Evolutionary conservation across 2,329 filamentous ascomycete genomes (phyloP).

Genomic region (Colletotrichum chlorophyti): DNA sequence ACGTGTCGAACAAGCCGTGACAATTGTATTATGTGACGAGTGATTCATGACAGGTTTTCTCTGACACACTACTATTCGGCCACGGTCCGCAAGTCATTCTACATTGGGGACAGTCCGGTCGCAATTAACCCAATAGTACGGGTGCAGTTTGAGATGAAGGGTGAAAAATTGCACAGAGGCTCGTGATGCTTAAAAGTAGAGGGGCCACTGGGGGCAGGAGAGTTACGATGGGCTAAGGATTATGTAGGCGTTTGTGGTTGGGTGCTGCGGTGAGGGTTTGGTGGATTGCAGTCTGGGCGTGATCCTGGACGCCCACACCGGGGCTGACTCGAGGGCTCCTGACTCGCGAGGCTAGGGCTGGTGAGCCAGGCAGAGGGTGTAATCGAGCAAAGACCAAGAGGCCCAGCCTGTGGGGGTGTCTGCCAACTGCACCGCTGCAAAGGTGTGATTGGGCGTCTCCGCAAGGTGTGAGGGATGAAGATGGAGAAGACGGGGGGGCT

Average conservation of each 20-base stretch:
- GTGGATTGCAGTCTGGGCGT: conserved; percentile 9
- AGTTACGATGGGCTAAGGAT: conserved; percentile 26
- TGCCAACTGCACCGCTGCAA: conserved; percentile 11
- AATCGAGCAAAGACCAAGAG: background rate
- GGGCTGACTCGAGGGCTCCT: conserved; percentile 24
- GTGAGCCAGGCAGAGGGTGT: background rate
- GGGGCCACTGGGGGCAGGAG: conserved; percentile 9
- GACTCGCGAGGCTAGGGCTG: conserved; percentile 24
- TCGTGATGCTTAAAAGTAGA: conserved; percentile 28
- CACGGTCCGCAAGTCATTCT: conserved; percentile 8
- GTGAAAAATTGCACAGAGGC: conserved; percentile 24
- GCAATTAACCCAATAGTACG: conserved; percentile 22
- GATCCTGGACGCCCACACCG: conserved; percentile 24
- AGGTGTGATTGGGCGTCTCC: conserved; percentile 18
- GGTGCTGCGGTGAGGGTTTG: conserved; percentile 13
- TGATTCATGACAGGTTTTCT: conserved; percentile 18
- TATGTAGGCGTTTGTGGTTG: conserved; percentile 25
- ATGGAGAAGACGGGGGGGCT: conserved; percentile 1
- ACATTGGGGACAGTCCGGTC: too few species aligned
- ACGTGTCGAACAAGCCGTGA: conserved; percentile 6
- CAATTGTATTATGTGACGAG: background rate
- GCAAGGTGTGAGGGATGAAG: conserved; percentile 11
- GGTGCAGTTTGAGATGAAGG: conserved; percentile 26
- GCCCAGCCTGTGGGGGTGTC: conserved; percentile 11
- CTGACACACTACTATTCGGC: conserved; percentile 21